These are phyloP conservation scores for Pyronema omphalodes DNA, from an alignment of 495 filamentous ascomycete genomes.

Conservation along the genomic window DNA sequence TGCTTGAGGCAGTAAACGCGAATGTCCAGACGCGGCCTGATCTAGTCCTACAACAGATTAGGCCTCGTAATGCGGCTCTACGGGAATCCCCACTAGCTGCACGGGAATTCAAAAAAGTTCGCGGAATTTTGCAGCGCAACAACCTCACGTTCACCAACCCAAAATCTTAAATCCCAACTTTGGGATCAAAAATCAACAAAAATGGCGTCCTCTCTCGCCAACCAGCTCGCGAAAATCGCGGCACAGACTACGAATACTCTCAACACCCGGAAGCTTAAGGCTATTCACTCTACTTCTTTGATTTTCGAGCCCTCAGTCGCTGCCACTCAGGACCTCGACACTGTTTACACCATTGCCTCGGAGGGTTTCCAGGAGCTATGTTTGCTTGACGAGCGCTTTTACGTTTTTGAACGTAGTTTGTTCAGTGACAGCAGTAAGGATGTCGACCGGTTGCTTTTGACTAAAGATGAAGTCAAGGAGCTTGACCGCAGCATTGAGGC, in stretches of 20 bases:
- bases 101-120: background rate
- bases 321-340: constrained; percentile 69
- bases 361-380: constrained; percentile 87
- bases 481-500: constrained; percentile 58
- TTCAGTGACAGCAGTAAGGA: constrained; percentile 84
- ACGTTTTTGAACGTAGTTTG: constrained; percentile 46
- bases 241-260: constrained; percentile 58
- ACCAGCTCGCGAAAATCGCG: constrained; percentile 65
- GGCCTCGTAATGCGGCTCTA: background rate
- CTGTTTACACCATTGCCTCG: constrained; percentile 64
- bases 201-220: constrained; percentile 62
- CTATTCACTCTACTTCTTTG: constrained; percentile 74
- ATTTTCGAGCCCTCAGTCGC: constrained; percentile 73
- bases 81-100: background rate
- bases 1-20: no score
- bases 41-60: background rate
- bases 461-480: constrained; percentile 54
- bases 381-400: constrained; percentile 57
- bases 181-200: background rate
- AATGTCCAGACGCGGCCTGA: no score
- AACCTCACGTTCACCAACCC: background rate
- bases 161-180: background rate
- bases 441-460: constrained; percentile 74
- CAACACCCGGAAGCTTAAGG: constrained; percentile 75
- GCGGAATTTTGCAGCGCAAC: background rate